Percentiles rank a stretch among this genome's conserved stretches.
phyloP scores from a whole-genome alignment of 176 grass and related monocot genomes.

The Aegilops tauschii region DNA sequence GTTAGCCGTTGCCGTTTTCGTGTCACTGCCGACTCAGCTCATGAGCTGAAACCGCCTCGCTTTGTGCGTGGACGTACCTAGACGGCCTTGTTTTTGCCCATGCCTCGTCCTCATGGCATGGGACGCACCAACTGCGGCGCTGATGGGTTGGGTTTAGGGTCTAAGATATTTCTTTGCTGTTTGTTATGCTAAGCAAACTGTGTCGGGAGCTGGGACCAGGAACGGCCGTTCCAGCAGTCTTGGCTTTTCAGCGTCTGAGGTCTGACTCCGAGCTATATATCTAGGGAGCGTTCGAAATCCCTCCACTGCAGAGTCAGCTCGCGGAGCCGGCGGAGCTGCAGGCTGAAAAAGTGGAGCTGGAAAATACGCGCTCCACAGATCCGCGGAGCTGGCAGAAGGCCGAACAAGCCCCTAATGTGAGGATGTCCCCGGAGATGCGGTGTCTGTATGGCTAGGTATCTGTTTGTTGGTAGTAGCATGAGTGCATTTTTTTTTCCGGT shows the following conservation, averaged over 20 bases:
- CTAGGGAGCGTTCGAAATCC: too few species aligned
- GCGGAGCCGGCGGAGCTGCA: too few species aligned
- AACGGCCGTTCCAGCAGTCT: constrained; percentile 9
- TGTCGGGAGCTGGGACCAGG: background rate
- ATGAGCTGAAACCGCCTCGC: background rate
- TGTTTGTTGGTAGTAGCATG: background rate
- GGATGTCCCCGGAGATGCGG: background rate
- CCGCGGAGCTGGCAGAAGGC: too few species aligned
- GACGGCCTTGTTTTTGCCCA: background rate
- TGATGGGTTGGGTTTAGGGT: background rate
- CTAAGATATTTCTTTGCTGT: constrained; percentile 8
- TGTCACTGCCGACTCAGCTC: constrained; percentile 49
- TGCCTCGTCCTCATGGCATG: constrained; percentile 3
- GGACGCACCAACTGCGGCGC: background rate
- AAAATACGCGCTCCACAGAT: too few species aligned
- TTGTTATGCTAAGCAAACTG: background rate
- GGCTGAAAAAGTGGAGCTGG: too few species aligned
- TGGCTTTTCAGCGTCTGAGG: constrained; percentile 1
- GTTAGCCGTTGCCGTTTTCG: background rate
- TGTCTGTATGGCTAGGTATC: background rate
- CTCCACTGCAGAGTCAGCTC: too few species aligned
- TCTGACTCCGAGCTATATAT: background rate
- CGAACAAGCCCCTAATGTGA: background rate
- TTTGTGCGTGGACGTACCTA: background rate
- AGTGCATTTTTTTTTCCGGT: too few species aligned